phyloP scores from a whole-genome alignment of 2,329 filamentous ascomycete species.

The Aphanocladium album region DNA sequence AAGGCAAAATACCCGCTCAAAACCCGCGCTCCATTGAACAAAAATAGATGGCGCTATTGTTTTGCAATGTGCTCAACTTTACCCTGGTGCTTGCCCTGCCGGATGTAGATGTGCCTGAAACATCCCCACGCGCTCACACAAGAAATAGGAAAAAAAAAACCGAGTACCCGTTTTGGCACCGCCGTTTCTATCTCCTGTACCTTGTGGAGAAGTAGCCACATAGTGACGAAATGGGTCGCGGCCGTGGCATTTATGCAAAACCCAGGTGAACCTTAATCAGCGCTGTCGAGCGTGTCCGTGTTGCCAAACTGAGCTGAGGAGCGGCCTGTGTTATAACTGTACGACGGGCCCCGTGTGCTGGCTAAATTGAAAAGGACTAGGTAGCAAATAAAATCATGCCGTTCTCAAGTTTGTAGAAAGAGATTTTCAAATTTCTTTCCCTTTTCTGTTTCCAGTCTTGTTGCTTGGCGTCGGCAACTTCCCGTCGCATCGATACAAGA shows the following conservation, averaged over 20 bases:
- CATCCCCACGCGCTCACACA: background rate
- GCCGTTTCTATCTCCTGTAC: background rate
- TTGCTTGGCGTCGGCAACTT: background rate
- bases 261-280: background rate
- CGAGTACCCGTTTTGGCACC: background rate
- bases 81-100: background rate
- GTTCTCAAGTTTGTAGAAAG: background rate
- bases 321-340: slow-evolving; percentile 1
- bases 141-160: background rate
- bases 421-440: background rate
- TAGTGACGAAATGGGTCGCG: background rate
- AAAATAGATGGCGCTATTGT: background rate
- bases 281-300: background rate
- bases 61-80: background rate
- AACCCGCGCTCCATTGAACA: background rate
- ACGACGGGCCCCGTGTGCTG: background rate
- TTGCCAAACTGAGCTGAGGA: background rate
- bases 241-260: background rate
- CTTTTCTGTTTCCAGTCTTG: background rate
- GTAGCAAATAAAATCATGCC: background rate
- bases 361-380: background rate
- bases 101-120: slow-evolving; percentile 5
- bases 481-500: background rate
- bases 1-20: too few relatives aligned
- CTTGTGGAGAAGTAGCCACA: background rate